Percentiles rank a stretch among this genome's conserved stretches.
These are phyloP conservation scores for Diacronema lutheri DNA, from an alignment of 78 protist genomes.

Conservation along the genomic window DNA sequence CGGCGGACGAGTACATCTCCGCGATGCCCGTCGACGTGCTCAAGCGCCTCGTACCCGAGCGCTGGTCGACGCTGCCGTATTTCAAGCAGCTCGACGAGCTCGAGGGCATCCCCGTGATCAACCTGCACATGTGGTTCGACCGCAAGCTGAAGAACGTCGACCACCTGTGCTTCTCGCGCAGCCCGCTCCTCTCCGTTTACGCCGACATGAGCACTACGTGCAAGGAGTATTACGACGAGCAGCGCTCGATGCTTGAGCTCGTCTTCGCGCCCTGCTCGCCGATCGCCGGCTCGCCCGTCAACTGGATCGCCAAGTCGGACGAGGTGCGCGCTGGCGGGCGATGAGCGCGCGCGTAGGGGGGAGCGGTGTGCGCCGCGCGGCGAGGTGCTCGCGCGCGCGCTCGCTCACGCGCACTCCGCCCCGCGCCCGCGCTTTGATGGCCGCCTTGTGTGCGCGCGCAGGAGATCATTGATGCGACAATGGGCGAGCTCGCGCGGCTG, in stretches of 20 bases:
- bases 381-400: too few relatives aligned
- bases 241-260: conserved; percentile 29
- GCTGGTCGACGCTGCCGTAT: conserved; percentile 7
- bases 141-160: conserved; percentile 25
- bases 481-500: conserved; percentile 45
- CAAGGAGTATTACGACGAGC: conserved; percentile 35
- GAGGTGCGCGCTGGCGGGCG: not conserved
- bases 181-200: conserved; percentile 43
- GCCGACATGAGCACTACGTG: conserved; percentile 44
- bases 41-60: conserved; percentile 20
- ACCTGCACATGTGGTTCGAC: conserved; percentile 48
- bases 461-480: conserved; percentile 41
- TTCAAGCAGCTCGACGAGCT: conserved; percentile 40
- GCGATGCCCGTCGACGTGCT: conserved; percentile 50
- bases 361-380: too few relatives aligned
- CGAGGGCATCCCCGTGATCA: conserved; percentile 35
- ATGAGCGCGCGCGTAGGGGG: too few relatives aligned
- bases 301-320: conserved; percentile 21
- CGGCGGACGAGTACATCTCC: conserved; percentile 28
- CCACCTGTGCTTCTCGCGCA: conserved; percentile 38
- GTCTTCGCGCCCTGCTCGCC: conserved; percentile 46
- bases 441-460: not conserved
- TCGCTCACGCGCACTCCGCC: too few relatives aligned
- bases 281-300: not conserved
- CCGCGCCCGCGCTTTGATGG: too few relatives aligned